Base-by-base conservation (phyloP, 306 rosid genomes). In the Prunus armeniaca region DNA sequence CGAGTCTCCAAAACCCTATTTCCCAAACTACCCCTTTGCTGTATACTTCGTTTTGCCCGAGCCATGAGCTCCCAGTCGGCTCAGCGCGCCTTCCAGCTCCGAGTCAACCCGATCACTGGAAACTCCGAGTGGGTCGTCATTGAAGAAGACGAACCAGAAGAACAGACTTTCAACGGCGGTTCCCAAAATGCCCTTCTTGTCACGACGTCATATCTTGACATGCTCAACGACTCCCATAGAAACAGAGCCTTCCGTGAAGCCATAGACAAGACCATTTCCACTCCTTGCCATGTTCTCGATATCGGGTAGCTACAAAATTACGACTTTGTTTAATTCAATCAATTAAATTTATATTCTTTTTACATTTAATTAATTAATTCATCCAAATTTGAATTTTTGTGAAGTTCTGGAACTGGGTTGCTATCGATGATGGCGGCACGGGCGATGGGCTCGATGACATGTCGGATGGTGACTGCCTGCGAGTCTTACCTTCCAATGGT, bases 401-500 rank as follows among this genome's bases (percentile, higher is more conserved):
- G 86, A 82, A 94, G 98, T 75, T 93, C 95, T 74, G 98, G 98
- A 82, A 92, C 97, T 74, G 97, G 98, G 43, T 83, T 94, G 87
- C 85, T 94, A 24, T 92, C 98, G 14, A 90, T 94, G 97, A 94
- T 94, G 97, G 95, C 98, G 62, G 89, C 96, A 2, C 82, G 91
- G 76, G 97, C 96, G 81, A 85, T 92, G 98, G 87, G 79, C 67
- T 58, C 86, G 30, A 66, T 78, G 66, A 30, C 51, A 62, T 32
- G 76, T 68, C 46, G 65, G 76, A 71, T 22, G 74, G 88, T 94
- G 12, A 92, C 95, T 11, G 96, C 97, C 18, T 94, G 98, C 63
- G 98, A 94, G 80, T 94, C 97, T 63, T 94, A 94, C 84, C 97
- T 94, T 84, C 98, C 98, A 6, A 94, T 94, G 98, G 91, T 90